Conservation (phyloP, 116 monocot species). For the Phalaenopsis hybrid region DNA sequence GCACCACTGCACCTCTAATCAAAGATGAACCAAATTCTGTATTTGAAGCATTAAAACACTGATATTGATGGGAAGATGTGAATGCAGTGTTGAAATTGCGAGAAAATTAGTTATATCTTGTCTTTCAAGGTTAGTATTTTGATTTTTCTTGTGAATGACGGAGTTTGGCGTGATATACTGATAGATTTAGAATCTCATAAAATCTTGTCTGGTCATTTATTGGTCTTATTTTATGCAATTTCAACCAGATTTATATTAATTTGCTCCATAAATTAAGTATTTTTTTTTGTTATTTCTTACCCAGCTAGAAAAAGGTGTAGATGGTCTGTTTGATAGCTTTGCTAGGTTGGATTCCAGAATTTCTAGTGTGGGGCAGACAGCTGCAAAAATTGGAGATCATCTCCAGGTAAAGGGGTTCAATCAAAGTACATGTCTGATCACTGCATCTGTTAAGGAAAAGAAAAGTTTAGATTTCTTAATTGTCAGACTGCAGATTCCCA, state of each 20-base stretch:
- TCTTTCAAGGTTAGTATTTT: not conserved
- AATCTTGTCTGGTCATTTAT: not conserved
- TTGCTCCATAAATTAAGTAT: not conserved
- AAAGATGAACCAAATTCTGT: not conserved
- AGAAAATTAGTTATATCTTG: not conserved
- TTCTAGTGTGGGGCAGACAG: constrained; percentile 98
- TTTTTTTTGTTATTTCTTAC: constrained; percentile 20
- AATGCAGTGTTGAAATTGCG: not conserved
- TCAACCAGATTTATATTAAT: not conserved
- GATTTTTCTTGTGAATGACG: not conserved
- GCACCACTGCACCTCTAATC: not conserved
- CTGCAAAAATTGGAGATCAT: constrained; percentile 99
- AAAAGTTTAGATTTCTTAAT: constrained; percentile 15
- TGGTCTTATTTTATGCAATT: not conserved
- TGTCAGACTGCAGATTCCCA: constrained; percentile 98
- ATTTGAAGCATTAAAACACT: not conserved
- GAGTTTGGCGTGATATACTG: not conserved
- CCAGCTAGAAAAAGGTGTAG: constrained; percentile 98
- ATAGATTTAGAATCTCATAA: not conserved
- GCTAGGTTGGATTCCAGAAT: constrained; percentile 90
- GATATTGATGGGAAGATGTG: not conserved
- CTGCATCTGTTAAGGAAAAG: not conserved
- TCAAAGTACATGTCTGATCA: not conserved
- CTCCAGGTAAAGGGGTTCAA: constrained; percentile 61
- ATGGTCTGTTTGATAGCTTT: constrained; percentile 97